Evolutionary conservation across 2,329 filamentous ascomycete genomes (phyloP).

Genomic region (Microcyclospora tardicrescens): DNA sequence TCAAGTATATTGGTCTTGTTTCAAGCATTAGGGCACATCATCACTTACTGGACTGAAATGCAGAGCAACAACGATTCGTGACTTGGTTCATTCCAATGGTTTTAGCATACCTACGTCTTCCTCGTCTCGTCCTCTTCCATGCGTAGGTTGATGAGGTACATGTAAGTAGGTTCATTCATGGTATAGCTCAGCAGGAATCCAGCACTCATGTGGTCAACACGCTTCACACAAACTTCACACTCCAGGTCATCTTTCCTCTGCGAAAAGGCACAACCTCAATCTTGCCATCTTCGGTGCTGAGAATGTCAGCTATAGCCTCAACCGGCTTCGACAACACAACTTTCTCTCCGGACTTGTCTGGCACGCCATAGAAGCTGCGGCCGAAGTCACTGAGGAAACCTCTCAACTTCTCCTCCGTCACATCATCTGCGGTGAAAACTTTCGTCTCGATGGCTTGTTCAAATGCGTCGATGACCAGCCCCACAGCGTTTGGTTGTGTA

Average conservation of each 20-base stretch:
- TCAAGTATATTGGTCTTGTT: too few species aligned
- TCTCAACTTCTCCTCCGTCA: conserved; percentile 42
- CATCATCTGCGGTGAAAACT: conserved; percentile 39
- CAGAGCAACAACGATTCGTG: too few species aligned
- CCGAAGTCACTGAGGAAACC: conserved; percentile 47
- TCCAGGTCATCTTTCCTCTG: conserved; percentile 48
- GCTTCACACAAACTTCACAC: conserved; percentile 10
- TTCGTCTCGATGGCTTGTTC: conserved; percentile 48
- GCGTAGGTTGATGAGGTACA: too few species aligned
- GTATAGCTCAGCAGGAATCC: too few species aligned
- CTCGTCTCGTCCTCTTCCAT: too few species aligned
- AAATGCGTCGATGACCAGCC: conserved; percentile 52
- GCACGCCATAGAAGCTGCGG: conserved; percentile 44
- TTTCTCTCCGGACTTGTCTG: conserved; percentile 32
- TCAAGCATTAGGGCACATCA: too few species aligned
- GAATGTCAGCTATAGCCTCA: conserved; percentile 41
- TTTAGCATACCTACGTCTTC: too few species aligned
- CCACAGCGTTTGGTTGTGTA: conserved; percentile 59
- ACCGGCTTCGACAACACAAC: conserved; percentile 45
- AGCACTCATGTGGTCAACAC: too few species aligned
- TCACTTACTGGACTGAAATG: too few species aligned
- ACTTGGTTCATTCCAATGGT: too few species aligned
- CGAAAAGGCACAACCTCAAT: conserved; percentile 55
- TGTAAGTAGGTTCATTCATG: too few species aligned
- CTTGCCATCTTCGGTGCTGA: conserved; percentile 39